Conservation (phyloP, 2,329 filamentous ascomycete species). For the Pseudocercospora fuligena region DNA sequence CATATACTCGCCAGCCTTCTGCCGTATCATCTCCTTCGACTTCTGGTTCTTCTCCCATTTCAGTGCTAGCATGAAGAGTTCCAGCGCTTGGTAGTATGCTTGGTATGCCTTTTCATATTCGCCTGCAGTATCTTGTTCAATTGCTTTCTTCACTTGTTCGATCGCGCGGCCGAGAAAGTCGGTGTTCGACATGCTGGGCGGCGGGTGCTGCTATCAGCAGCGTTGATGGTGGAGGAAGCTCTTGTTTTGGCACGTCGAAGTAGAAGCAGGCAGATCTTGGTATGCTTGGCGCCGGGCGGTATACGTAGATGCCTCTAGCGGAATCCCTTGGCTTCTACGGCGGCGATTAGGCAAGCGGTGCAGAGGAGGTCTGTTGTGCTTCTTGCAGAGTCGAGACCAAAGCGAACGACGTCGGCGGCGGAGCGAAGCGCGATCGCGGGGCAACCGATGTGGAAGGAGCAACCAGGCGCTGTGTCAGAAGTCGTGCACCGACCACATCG, state of each 20-base stretch:
- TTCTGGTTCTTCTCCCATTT: slow-evolving; percentile 99
- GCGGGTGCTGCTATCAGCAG: slow-evolving; percentile 18
- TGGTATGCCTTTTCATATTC: slow-evolving; percentile 98
- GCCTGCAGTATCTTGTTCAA: slow-evolving; percentile 91
- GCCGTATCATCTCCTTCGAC: slow-evolving; percentile 95
- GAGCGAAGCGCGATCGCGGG: slow-evolving; percentile 20
- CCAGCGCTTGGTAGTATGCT: slow-evolving; percentile 91
- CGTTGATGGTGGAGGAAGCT: slow-evolving; percentile 2
- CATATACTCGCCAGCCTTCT: slow-evolving; percentile 96
- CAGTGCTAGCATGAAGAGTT: slow-evolving; percentile 97
- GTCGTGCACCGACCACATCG: background rate
- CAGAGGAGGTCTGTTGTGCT: slow-evolving; percentile 1
- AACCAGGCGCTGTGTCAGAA: background rate
- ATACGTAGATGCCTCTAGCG: background rate
- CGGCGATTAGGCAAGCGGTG: background rate
- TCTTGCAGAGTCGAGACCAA: slow-evolving; percentile 18
- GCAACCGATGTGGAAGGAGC: slow-evolving; percentile 13
- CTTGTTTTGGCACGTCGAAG: background rate
- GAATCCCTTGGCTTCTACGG: background rate
- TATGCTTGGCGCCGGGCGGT: background rate
- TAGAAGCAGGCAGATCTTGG: slow-evolving; percentile 1
- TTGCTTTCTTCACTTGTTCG: slow-evolving; percentile 95
- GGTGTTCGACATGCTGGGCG: slow-evolving; percentile 77
- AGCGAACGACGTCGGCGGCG: slow-evolving; percentile 10
- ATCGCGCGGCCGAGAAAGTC: slow-evolving; percentile 97